A percentile compares a stretch with the other conserved stretches of the same genome.
Conservation (phyloP, 2,329 filamentous ascomycete species). For the Sphaerulina vaccinii region DNA sequence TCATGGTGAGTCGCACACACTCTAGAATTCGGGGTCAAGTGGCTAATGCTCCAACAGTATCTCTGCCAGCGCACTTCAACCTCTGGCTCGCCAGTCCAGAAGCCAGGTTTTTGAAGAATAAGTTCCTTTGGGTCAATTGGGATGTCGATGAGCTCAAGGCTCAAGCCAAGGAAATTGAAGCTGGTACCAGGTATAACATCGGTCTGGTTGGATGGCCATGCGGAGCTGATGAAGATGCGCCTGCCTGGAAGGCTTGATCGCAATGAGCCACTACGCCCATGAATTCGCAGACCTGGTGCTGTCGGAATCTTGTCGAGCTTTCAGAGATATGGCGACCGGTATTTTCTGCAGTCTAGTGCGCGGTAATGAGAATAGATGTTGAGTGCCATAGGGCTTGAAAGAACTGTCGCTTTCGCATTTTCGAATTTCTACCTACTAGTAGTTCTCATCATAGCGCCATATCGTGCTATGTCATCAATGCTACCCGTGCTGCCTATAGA, state of each 20-base stretch:
- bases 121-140: constrained; percentile 33
- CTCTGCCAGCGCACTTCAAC: constrained; percentile 34
- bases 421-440: no score
- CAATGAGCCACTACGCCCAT: no score
- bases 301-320: no score
- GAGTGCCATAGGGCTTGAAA: no score
- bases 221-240: neutral
- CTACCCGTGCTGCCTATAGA: neutral
- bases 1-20: constrained; percentile 12
- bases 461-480: neutral
- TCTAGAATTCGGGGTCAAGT: neutral
- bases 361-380: no score
- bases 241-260: no score
- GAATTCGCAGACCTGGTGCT: no score
- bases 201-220: constrained; percentile 19
- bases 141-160: constrained; percentile 37
- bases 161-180: constrained; percentile 21
- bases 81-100: constrained; percentile 38
- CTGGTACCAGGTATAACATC: constrained; percentile 21
- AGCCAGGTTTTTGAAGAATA: constrained; percentile 26
- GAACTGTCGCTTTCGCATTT: no score
- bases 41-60: constrained; percentile 26
- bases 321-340: no score
- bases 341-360: no score
- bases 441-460: neutral